phyloP scores from a whole-genome alignment of 2,329 filamentous ascomycete species.

The Paecilomyces dactylethromorphus region DNA sequence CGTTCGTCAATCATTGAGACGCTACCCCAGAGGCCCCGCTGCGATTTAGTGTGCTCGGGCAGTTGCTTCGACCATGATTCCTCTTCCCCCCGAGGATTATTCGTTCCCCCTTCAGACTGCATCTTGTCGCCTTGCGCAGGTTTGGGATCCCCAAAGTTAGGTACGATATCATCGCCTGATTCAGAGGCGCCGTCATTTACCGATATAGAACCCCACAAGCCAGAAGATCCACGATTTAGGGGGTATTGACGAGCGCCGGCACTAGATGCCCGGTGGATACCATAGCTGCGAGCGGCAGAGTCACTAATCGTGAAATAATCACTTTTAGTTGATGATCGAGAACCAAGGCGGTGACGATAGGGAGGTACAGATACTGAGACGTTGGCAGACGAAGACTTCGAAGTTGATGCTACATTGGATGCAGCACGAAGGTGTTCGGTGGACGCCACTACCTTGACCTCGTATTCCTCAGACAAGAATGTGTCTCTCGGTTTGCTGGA shows the following conservation, averaged over 20 bases:
- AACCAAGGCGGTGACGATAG: slow-evolving; percentile 26
- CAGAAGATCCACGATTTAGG: slow-evolving; percentile 14
- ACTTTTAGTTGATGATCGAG: slow-evolving; percentile 15
- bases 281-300: not conserved
- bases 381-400: slow-evolving; percentile 11
- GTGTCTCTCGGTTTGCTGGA: slow-evolving; percentile 17
- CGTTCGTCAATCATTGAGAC: slow-evolving; percentile 20
- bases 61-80: slow-evolving; percentile 12
- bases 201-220: slow-evolving; percentile 30
- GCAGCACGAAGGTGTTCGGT: slow-evolving; percentile 54
- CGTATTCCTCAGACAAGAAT: slow-evolving; percentile 47
- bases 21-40: slow-evolving; percentile 33
- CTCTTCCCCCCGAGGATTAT: slow-evolving; percentile 1
- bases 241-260: slow-evolving; percentile 8
- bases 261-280: slow-evolving; percentile 6
- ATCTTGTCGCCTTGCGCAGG: slow-evolving; percentile 8
- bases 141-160: slow-evolving; percentile 27
- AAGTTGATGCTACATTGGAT: slow-evolving; percentile 14
- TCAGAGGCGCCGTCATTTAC: slow-evolving; percentile 12
- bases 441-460: slow-evolving; percentile 54
- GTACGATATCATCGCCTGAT: slow-evolving; percentile 26
- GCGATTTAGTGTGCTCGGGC: slow-evolving; percentile 22
- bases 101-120: not conserved
- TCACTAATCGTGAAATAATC: slow-evolving; percentile 18
- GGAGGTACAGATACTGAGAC: slow-evolving; percentile 17